Evolutionary conservation across 768 basidiomycete species (phyloP).

Genomic region (Boletales sp.): DNA sequence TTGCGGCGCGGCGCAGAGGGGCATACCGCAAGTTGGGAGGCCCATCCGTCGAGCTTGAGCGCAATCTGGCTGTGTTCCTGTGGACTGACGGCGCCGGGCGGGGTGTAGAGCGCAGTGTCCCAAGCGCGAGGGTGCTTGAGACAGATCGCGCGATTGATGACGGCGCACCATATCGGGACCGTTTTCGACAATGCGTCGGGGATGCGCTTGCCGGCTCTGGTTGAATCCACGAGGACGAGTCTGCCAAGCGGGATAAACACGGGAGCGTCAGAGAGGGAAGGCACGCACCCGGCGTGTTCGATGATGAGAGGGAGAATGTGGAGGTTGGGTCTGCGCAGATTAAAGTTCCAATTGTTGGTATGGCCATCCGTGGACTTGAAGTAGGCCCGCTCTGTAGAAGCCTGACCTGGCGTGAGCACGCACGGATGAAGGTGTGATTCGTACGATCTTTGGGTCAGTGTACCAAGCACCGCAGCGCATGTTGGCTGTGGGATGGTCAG

Average conservation of each 20-base stretch:
- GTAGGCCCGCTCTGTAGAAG: slow-evolving; percentile 47
- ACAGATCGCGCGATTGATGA: slow-evolving; percentile 65
- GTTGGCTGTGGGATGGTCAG: slow-evolving; percentile 54
- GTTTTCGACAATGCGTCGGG: slow-evolving; percentile 95
- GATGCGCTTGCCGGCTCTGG: slow-evolving; percentile 87
- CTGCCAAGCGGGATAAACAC: slow-evolving; percentile 34
- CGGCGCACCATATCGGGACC: slow-evolving; percentile 91
- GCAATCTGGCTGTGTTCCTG: slow-evolving; percentile 85
- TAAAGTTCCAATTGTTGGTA: slow-evolving; percentile 81
- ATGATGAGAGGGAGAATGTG: slow-evolving; percentile 62
- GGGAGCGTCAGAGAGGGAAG: not conserved
- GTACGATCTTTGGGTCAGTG: slow-evolving; percentile 63
- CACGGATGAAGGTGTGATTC: slow-evolving; percentile 4
- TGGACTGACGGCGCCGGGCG: slow-evolving; percentile 60
- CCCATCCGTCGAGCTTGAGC: slow-evolving; percentile 62
- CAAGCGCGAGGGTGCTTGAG: slow-evolving; percentile 33
- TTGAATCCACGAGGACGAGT: slow-evolving; percentile 86
- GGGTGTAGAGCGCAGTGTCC: slow-evolving; percentile 65
- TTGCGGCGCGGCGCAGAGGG: not conserved
- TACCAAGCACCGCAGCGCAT: slow-evolving; percentile 96
- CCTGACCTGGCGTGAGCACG: slow-evolving; percentile 1
- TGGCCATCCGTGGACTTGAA: slow-evolving; percentile 95
- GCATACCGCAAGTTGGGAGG: slow-evolving; percentile 57
- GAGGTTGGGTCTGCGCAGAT: slow-evolving; percentile 78
- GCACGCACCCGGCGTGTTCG: slow-evolving; percentile 55